phyloP scores from a whole-genome alignment of 345 rosid genomes.

The Syzygium jambos region DNA sequence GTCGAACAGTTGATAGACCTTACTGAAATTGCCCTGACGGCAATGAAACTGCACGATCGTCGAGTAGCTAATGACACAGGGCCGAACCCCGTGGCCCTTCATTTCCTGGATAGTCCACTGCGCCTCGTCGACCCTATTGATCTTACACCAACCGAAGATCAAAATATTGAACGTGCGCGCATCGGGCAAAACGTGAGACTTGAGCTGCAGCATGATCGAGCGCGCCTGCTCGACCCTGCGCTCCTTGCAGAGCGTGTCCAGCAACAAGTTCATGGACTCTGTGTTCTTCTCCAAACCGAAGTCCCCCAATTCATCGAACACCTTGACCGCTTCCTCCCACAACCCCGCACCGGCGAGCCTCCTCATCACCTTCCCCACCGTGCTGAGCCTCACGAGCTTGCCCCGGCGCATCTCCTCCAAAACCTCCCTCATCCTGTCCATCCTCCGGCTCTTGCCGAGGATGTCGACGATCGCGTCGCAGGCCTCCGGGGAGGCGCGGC shows the following conservation, averaged over 20 bases:
- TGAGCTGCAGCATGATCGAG: conserved; percentile 42
- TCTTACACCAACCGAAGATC: conserved; percentile 85
- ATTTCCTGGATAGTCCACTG: conserved; percentile 85
- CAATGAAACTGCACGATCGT: conserved; percentile 57
- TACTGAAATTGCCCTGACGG: conserved; percentile 19
- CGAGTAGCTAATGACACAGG: conserved; percentile 73
- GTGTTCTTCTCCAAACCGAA: conserved; percentile 68
- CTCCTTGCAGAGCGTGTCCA: conserved; percentile 85
- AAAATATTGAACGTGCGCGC: conserved; percentile 69
- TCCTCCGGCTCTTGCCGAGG: conserved; percentile 59
- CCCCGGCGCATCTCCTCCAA: conserved; percentile 44
- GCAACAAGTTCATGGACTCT: conserved; percentile 63
- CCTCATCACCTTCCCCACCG: conserved; percentile 69
- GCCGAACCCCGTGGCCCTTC: conserved; percentile 61
- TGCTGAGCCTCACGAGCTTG: conserved; percentile 32
- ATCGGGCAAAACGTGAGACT: conserved; percentile 49
- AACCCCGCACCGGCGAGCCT: conserved; percentile 69
- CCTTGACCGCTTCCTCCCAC: conserved; percentile 71
- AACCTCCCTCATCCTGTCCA: conserved; percentile 54
- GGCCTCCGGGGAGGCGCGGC: conserved; percentile 22
- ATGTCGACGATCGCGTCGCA: conserved; percentile 59
- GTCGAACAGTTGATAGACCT: conserved; percentile 56
- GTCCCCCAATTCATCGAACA: conserved; percentile 46
- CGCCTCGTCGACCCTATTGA: conserved; percentile 70
- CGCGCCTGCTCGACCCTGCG: conserved; percentile 59